Percentiles rank a stretch among this genome's conserved stretches.
Conservation (phyloP, 163 green algal species). For the Chlamydomonas reinhardtii region DNA sequence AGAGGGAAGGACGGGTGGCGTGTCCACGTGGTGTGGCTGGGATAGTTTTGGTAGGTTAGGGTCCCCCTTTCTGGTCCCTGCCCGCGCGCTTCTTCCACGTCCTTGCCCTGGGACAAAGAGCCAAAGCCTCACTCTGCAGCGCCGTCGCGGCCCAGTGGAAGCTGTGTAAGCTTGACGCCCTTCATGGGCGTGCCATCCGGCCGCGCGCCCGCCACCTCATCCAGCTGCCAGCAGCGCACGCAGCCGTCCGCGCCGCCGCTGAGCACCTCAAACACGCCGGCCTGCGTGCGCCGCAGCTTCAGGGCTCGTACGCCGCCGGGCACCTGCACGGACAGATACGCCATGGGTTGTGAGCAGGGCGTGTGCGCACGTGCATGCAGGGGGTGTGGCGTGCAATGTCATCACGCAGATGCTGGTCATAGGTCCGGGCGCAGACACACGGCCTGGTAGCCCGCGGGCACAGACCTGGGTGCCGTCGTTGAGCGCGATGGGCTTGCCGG, state of each 20-base stretch:
- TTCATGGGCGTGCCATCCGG: slow-evolving; percentile 52
- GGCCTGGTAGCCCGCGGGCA: no score
- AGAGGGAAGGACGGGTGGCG: no score
- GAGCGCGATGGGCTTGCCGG: slow-evolving; percentile 49
- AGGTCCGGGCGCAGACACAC: not conserved
- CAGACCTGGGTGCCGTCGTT: slow-evolving; percentile 72
- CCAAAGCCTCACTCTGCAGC: not conserved
- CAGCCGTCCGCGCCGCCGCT: slow-evolving; percentile 62
- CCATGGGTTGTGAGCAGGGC: not conserved
- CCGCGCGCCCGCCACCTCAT: slow-evolving; percentile 49
- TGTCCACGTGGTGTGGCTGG: no score
- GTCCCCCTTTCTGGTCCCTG: no score
- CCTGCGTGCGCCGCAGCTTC: slow-evolving; percentile 37
- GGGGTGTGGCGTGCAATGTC: no score
- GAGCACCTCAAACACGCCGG: slow-evolving; percentile 44
- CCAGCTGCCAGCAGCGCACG: slow-evolving; percentile 54
- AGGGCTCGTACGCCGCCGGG: slow-evolving; percentile 60
- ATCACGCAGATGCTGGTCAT: no score
- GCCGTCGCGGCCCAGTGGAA: not conserved
- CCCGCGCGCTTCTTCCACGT: no score
- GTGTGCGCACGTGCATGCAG: not conserved
- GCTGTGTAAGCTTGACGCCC: slow-evolving; percentile 29
- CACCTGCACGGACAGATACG: slow-evolving; percentile 20
- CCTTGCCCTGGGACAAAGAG: no score
- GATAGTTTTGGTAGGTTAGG: no score